Conservation (phyloP, 2,329 filamentous ascomycete genomes). For the Sporothrix euskadiensis region DNA sequence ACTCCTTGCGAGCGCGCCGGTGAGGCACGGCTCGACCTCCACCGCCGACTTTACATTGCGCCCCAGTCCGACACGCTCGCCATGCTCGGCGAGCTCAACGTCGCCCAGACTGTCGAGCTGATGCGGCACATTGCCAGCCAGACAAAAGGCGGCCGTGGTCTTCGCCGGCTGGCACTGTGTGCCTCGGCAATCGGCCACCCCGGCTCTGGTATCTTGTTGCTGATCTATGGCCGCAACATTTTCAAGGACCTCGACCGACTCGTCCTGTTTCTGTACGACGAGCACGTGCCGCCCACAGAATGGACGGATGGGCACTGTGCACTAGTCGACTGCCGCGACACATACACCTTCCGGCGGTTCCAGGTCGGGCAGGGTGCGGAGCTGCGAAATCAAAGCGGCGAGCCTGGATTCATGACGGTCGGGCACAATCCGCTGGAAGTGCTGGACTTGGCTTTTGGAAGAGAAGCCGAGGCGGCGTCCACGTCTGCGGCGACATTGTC, state of each 20-base stretch:
- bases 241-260: slow-evolving; percentile 30
- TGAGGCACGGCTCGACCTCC: slow-evolving; percentile 30
- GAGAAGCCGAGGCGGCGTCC: slow-evolving; percentile 11
- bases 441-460: slow-evolving; percentile 29
- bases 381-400: slow-evolving; percentile 13
- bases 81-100: slow-evolving; percentile 39
- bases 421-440: slow-evolving; percentile 26
- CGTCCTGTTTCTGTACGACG: slow-evolving; percentile 27
- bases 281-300: slow-evolving; percentile 13
- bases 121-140: slow-evolving; percentile 2
- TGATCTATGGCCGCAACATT: slow-evolving; percentile 28
- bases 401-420: slow-evolving; percentile 26
- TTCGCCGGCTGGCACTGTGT: slow-evolving; percentile 16
- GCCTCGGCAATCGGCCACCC: slow-evolving; percentile 26
- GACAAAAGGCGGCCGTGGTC: background rate
- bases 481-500: background rate
- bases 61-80: slow-evolving; percentile 39
- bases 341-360: slow-evolving; percentile 28
- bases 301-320: slow-evolving; percentile 28
- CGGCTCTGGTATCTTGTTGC: slow-evolving; percentile 20
- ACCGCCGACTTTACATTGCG: slow-evolving; percentile 38
- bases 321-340: slow-evolving; percentile 28
- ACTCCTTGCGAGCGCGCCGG: slow-evolving; percentile 31
- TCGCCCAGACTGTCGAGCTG: slow-evolving; percentile 27
- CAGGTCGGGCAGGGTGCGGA: slow-evolving; percentile 25